Evolutionary conservation across 768 basidiomycete species (phyloP), one percentile per base, ranked within the genome.

Genomic region (Multifurca ochricompacta): DNA sequence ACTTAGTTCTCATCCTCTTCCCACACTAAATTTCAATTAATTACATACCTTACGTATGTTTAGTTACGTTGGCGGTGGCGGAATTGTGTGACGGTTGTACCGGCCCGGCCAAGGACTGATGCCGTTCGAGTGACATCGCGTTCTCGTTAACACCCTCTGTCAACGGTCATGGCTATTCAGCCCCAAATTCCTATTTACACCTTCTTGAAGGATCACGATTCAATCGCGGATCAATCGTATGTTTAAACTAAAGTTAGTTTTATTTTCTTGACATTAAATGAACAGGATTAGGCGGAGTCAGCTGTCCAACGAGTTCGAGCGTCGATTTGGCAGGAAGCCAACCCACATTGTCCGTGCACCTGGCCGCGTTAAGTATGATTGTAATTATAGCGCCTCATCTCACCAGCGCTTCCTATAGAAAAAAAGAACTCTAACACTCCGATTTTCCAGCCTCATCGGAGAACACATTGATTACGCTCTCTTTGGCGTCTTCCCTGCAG

Each of bases 381-480:
- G 47, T 36, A 1, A 8, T 19, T 21, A 18, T 16, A 39, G 41
- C 19, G 39, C 53, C 19, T 51, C 75, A 61, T 65, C 75, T 48
- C 8, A 50, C 57, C 61, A 52, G 45, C 31, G 23, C 13, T 31
- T 32, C 16, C 21, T n/a, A n/a, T n/a, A n/a, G n/a, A n/a, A n/a
- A n/a, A n/a, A 30, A 23, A 13, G 18, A 25, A 27, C 14, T 16
- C 43, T 39, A 31, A 43, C 42, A 5, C 19, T n/a, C n/a, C 35
- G 47, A 43, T 58, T 23, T n/a, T 51, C n/a, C 37, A 63, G 53
- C 48, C 51, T 69, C 16, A 66, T 70, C 81, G 87, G 87, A 30
- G 87, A 90, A 70, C 86, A 91, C 64, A 85, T 91, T 66, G 88
- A 91, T 68, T 91, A 91, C 60, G 80, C 83, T 0, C 71, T 90